These are phyloP conservation scores for Porogramme epimiltina DNA, from an alignment of 1,284 basidiomycete species.

Conservation along the genomic window DNA sequence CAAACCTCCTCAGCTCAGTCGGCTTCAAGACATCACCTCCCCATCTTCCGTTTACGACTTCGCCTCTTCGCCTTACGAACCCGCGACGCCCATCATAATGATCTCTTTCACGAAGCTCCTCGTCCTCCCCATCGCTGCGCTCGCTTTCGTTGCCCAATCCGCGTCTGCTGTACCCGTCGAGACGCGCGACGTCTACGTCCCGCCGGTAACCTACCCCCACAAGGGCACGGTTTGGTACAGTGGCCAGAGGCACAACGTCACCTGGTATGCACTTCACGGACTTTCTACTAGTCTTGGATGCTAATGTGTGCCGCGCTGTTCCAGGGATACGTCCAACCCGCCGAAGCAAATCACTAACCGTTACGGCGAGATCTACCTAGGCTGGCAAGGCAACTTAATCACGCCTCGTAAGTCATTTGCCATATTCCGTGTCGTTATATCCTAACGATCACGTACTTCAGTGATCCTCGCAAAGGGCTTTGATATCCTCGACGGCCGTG, in stretches of 20 bases:
- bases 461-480: conserved; percentile 13
- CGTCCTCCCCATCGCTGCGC: conserved; percentile 7
- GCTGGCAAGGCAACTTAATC: conserved; percentile 32
- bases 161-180: conserved; percentile 19
- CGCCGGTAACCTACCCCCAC: conserved; percentile 38
- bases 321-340: conserved; percentile 31
- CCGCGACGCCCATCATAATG: conserved; percentile 4
- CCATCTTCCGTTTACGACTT: too few relatives aligned
- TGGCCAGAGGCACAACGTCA: conserved; percentile 41
- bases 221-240: conserved; percentile 38
- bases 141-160: conserved; percentile 13
- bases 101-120: conserved; percentile 11
- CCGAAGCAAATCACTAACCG: conserved; percentile 48
- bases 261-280: conserved; percentile 41
- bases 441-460: background rate
- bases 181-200: conserved; percentile 44
- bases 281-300: background rate
- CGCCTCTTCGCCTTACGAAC: background rate
- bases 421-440: background rate
- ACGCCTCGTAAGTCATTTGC: conserved; percentile 28
- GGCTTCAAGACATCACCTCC: too few relatives aligned
- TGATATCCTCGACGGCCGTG: conserved; percentile 6
- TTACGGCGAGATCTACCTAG: conserved; percentile 39
- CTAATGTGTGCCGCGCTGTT: background rate
- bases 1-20: too few relatives aligned